Evolutionary conservation across 192 early-diverging fungal genomes (phyloP).

Genomic region (Podochytrium sp.): DNA sequence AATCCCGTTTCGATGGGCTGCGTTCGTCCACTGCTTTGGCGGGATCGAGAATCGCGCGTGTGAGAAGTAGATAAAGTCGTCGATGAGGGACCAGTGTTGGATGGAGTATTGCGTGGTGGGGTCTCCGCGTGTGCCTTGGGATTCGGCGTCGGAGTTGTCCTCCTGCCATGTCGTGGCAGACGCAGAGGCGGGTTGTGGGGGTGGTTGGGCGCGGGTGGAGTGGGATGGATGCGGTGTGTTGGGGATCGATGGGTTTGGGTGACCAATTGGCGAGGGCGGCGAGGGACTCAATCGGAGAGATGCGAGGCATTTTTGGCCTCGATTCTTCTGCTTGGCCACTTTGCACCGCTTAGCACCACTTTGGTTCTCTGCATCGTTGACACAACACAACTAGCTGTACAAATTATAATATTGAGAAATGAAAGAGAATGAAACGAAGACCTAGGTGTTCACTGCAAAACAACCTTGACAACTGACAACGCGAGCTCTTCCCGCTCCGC

Average conservation of each 20-base stretch:
- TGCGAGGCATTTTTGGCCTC: no score
- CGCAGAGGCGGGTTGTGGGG: slow-evolving; percentile 29
- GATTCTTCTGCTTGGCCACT: no score
- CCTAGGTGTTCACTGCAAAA: no score
- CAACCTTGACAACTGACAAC: no score
- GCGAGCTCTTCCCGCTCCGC: no score
- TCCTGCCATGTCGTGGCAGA: slow-evolving; percentile 73
- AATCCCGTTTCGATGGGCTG: slow-evolving; percentile 65
- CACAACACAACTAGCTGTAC: no score
- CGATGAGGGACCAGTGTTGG: slow-evolving; percentile 67
- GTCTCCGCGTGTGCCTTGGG: slow-evolving; percentile 43
- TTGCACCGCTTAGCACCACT: no score
- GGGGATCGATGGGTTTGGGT: slow-evolving; percentile 42
- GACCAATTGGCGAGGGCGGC: slow-evolving; percentile 48
- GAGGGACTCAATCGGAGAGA: slow-evolving; percentile 22
- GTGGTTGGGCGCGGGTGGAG: not conserved
- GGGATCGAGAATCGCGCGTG: slow-evolving; percentile 65
- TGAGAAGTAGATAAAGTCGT: slow-evolving; percentile 65
- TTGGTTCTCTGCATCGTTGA: no score
- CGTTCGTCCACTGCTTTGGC: slow-evolving; percentile 65
- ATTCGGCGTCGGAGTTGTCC: slow-evolving; percentile 52
- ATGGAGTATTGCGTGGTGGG: slow-evolving; percentile 50
- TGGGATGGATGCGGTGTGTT: slow-evolving; percentile 42
- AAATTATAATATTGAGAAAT: no score
- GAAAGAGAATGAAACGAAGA: no score